Evolutionary conservation across 345 rosid genomes (phyloP).

Genomic region (Leavenworthia alabamica): DNA sequence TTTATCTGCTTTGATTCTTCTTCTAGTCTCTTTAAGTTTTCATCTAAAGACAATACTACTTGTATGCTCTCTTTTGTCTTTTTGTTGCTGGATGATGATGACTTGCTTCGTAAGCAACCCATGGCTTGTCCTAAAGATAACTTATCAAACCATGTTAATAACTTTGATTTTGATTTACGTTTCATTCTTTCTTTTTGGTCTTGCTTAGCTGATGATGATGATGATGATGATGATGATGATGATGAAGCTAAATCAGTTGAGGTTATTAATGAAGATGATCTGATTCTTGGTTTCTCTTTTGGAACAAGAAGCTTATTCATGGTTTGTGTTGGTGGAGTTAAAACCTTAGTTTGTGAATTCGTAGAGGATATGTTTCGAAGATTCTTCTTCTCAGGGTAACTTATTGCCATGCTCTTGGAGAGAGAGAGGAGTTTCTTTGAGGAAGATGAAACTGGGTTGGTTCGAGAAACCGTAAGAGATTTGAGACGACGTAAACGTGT

Average conservation of each 20-base stretch:
- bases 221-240: no score
- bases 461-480: constrained; percentile 40
- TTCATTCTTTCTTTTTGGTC: background rate
- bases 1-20: background rate
- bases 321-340: constrained; percentile 6
- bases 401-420: constrained; percentile 22
- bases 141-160: constrained; percentile 25
- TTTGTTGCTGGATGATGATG: constrained; percentile 14
- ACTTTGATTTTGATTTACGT: constrained; percentile 9
- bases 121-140: constrained; percentile 40
- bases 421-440: background rate
- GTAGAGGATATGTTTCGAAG: background rate
- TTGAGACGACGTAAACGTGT: constrained; percentile 68
- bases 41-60: constrained; percentile 37
- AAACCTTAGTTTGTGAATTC: background rate
- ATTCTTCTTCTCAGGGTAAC: background rate
- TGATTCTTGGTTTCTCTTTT: constrained; percentile 14
- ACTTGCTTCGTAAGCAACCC: constrained; percentile 49
- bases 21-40: constrained; percentile 2
- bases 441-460: constrained; percentile 16
- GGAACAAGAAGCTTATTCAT: background rate
- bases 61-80: constrained; percentile 32
- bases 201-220: no score
- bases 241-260: background rate
- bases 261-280: constrained; percentile 18